Percentiles rank a stretch among this genome's conserved stretches.
These are phyloP conservation scores for Chaetoceros tenuissimus DNA, from an alignment of 108 stramenopile genomes.

Conservation along the genomic window DNA sequence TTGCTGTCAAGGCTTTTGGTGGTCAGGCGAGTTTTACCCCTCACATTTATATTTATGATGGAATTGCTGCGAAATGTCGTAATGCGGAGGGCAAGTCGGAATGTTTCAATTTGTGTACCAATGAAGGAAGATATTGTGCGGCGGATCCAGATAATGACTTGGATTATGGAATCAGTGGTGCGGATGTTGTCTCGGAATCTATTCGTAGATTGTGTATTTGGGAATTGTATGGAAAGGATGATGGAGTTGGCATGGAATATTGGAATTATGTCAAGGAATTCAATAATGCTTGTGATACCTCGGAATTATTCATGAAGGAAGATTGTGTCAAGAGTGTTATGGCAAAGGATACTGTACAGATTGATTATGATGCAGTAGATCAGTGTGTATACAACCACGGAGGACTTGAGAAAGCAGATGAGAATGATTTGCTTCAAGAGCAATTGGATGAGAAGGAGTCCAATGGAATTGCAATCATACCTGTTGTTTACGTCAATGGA, in stretches of 20 bases:
- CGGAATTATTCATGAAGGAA: constrained; percentile 58
- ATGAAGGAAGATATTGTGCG: constrained; percentile 86
- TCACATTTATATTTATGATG: constrained; percentile 85
- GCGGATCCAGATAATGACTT: constrained; percentile 89
- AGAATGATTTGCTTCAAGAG: constrained; percentile 60
- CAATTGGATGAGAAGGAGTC: constrained; percentile 54
- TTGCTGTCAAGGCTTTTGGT: constrained; percentile 54
- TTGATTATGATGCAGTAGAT: constrained; percentile 29
- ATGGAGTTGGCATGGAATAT: constrained; percentile 81
- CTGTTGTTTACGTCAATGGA: constrained; percentile 79
- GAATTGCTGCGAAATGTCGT: constrained; percentile 66
- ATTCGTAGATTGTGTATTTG: constrained; percentile 89
- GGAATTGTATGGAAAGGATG: constrained; percentile 66
- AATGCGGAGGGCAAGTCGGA: constrained; percentile 44
- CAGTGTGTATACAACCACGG: constrained; percentile 74
- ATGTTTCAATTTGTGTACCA: constrained; percentile 87
- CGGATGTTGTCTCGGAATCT: constrained; percentile 86
- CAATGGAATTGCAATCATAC: constrained; percentile 67
- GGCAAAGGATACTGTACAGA: constrained; percentile 42
- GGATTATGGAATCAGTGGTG: constrained; percentile 77
- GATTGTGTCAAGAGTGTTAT: constrained; percentile 70
- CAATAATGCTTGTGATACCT: constrained; percentile 45
- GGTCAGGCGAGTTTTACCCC: constrained; percentile 78
- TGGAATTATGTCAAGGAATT: constrained; percentile 84
- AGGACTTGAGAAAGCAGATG: constrained; percentile 39